A percentile compares a stretch with the other conserved stretches of the same genome.
phyloP scores from a whole-genome alignment of 2,329 filamentous ascomycete species.

The Mollisiaceae sp. region DNA sequence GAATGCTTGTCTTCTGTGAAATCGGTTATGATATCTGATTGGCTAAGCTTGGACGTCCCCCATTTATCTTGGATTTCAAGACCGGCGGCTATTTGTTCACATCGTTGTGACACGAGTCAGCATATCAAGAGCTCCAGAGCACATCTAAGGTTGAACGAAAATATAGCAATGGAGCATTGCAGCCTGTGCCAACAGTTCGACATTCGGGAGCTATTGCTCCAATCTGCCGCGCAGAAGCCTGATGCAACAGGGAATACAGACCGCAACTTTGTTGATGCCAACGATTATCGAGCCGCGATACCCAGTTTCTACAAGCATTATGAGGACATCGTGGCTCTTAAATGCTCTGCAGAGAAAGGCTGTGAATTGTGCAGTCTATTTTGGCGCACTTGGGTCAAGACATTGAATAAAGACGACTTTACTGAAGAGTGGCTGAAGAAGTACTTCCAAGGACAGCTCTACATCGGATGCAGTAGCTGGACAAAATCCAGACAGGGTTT shows the following conservation, averaged over 20 bases:
- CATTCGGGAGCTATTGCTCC: constrained; percentile 25
- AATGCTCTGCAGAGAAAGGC: constrained; percentile 21
- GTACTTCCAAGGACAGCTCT: constrained; percentile 25
- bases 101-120: neutral
- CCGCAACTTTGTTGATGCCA: constrained; percentile 21
- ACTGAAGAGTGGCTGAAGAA: constrained; percentile 27
- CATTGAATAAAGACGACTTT: constrained; percentile 21
- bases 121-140: neutral
- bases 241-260: constrained; percentile 17
- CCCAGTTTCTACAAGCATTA: constrained; percentile 25
- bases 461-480: constrained; percentile 30
- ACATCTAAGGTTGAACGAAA: neutral
- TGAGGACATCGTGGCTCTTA: constrained; percentile 18
- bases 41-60: too few relatives aligned
- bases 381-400: constrained; percentile 27
- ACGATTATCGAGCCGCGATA: constrained; percentile 26
- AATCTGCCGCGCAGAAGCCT: constrained; percentile 23
- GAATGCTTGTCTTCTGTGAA: neutral
- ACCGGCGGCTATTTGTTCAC: too few relatives aligned
- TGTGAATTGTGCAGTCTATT: constrained; percentile 26
- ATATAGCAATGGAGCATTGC: constrained; percentile 19
- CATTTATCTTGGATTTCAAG: too few relatives aligned
- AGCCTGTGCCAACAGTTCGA: constrained; percentile 25
- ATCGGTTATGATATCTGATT: neutral
- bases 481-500: constrained; percentile 25